phyloP scores from a whole-genome alignment of 495 filamentous ascomycete genomes.

The Aspergillus olivimuriae region DNA sequence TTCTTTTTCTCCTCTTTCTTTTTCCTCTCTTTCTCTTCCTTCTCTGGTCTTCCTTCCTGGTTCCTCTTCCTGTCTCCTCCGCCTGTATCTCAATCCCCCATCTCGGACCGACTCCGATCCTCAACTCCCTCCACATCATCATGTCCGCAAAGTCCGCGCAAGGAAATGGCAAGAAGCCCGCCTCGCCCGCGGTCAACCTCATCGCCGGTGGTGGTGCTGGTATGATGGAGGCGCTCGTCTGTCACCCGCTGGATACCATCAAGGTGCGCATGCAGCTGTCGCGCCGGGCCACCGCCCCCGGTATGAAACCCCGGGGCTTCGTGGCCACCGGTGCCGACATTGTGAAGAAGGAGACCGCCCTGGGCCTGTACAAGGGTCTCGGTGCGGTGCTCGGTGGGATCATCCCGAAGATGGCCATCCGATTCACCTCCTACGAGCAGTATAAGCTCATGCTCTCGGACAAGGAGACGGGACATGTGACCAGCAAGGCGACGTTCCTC shows the following conservation, averaged over 20 bases:
- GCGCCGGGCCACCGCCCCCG: constrained; percentile 71
- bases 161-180: constrained; percentile 72
- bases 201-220: constrained; percentile 97
- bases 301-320: constrained; percentile 80
- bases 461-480: constrained; percentile 60
- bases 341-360: constrained; percentile 77
- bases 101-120: too few species aligned
- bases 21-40: neutral
- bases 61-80: constrained; percentile 6
- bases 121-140: constrained; percentile 15
- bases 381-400: constrained; percentile 95
- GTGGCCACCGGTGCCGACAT: constrained; percentile 81
- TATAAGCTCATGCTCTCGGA: constrained; percentile 82
- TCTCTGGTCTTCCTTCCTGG: neutral
- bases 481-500: constrained; percentile 74
- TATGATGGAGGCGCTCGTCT: constrained; percentile 98
- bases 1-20: neutral
- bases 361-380: constrained; percentile 94
- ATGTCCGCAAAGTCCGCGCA: constrained; percentile 66
- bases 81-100: too few species aligned
- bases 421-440: constrained; percentile 94
- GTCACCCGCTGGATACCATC: constrained; percentile 95
- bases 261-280: constrained; percentile 99
- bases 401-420: constrained; percentile 98
- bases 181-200: constrained; percentile 84